Conservation (phyloP, 177 flowering plant species). For the Vitis hybrid region DNA sequence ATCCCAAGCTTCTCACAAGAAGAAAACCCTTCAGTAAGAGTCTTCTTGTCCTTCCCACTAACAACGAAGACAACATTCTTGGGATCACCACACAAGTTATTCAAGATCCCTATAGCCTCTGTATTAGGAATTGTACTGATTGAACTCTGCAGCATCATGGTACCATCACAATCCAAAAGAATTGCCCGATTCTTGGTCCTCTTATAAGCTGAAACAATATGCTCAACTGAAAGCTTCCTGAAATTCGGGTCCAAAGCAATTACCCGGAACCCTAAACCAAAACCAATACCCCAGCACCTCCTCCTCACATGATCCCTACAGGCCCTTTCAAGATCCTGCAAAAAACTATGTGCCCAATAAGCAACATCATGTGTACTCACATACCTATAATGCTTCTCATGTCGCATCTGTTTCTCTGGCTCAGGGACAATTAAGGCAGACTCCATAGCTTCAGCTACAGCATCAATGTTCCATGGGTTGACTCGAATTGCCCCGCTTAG, state of each 20-base stretch:
- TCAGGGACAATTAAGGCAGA: conserved; percentile 58
- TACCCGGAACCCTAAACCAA: conserved; percentile 86
- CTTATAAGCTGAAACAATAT: conserved; percentile 87
- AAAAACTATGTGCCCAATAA: conserved; percentile 89
- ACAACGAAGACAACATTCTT: conserved; percentile 84
- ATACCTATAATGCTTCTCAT: conserved; percentile 87
- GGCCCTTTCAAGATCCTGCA: conserved; percentile 83
- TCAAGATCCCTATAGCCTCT: conserved; percentile 61
- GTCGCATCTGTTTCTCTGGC: conserved; percentile 79
- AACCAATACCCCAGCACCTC: conserved; percentile 95
- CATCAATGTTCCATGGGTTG: conserved; percentile 92
- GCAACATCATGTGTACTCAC: conserved; percentile 94
- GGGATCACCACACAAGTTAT: conserved; percentile 71
- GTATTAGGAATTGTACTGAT: conserved; percentile 48
- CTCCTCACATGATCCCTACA: conserved; percentile 81
- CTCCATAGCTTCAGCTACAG: conserved; percentile 92
- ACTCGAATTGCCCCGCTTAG: conserved; percentile 93
- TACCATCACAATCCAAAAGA: conserved; percentile 90
- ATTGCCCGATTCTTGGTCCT: conserved; percentile 86
- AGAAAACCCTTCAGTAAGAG: conserved; percentile 77
- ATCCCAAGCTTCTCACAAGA: conserved; percentile 73
- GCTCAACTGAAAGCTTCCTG: conserved; percentile 83
- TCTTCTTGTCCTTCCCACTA: conserved; percentile 71
- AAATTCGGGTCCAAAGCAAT: conserved; percentile 84
- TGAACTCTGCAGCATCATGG: conserved; percentile 60